These are phyloP conservation scores for Gonium pectorale DNA, from an alignment of 139 green algal species.

Conservation along the genomic window DNA sequence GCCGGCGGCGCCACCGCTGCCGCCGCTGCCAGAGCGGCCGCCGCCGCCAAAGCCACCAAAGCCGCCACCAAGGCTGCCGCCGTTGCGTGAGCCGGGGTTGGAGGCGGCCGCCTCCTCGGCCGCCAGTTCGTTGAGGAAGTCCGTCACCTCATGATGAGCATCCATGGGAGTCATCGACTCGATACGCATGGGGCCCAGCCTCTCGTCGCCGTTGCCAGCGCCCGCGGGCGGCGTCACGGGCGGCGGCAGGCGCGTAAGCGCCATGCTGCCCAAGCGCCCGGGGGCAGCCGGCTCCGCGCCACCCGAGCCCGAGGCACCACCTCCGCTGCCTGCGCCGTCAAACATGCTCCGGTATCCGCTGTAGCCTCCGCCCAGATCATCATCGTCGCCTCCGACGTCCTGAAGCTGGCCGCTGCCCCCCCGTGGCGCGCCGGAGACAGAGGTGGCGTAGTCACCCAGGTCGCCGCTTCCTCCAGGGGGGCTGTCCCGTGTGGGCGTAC, in stretches of 20 bases:
- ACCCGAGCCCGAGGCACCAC: neutral
- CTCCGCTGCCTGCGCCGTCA: neutral
- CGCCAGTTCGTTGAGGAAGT: neutral
- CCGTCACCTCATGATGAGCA: neutral
- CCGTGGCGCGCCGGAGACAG: neutral
- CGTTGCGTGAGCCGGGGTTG: neutral
- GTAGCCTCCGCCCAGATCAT: neutral
- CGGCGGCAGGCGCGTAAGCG: neutral
- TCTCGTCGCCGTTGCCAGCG: neutral
- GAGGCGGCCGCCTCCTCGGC: neutral
- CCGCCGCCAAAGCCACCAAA: neutral
- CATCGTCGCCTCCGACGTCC: neutral
- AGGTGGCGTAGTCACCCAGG: slow-evolving; percentile 6
- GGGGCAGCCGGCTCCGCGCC: neutral
- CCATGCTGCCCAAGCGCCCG: neutral
- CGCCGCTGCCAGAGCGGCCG: slow-evolving; percentile 6
- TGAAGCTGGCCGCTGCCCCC: neutral
- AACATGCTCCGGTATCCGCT: slow-evolving; percentile 24
- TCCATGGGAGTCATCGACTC: neutral
- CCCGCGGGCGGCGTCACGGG: neutral
- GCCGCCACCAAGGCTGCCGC: neutral
- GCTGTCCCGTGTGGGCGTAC: neutral
- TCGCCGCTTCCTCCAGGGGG: too few species aligned
- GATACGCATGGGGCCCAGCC: neutral
- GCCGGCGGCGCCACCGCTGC: neutral